Evolutionary conservation across 2,329 filamentous ascomycete species (phyloP), one percentile per base, ranked within the genome.

Genomic region (Claviceps humidiphila): DNA sequence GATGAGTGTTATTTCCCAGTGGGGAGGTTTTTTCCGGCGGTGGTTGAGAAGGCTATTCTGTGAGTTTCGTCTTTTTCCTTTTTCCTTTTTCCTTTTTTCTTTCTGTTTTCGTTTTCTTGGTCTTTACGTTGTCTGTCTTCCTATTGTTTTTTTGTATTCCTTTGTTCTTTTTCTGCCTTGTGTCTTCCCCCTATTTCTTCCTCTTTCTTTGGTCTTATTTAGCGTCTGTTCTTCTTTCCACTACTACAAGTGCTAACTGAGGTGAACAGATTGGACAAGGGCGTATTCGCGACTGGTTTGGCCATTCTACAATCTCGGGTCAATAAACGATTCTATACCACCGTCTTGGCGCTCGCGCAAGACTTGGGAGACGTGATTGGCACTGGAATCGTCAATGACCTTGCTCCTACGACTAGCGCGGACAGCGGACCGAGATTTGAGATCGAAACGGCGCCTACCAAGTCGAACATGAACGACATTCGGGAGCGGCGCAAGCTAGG

Each of bases 1-100:
- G 86, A 97, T 64, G 85, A 81, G 39, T 85, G 94, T 59, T 98
- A 97, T 69, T 96, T 97, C 59, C 93, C 93, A 0, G 80, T 96
- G 14, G 78, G 84, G 52, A 82, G 82, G 59, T 71, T 94, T 49
- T 76, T 98, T 22, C 78, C 77, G 62, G 85, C 87, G 4, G 84
- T 93, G 30, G 73, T 96, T 49, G 84, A 89, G 42, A 89, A 85
- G 68, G 89, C 89, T 9, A 76, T 87, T 62, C 74, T 74, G 89
- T 96, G 78, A 80, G 89, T 38, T 48, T 39, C n/a, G 22, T 22
- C 22, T 22, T 47, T 47, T 39, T 22, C 13, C 5, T 39, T 47
- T 22, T 39, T 22, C 13, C 5, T 39, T 47, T 22, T 38, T 47
- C 37, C 4, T 4, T 42, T 20, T 42, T 17, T 14, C n/a, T 13